Evolutionary conservation across 768 basidiomycete genomes (phyloP), one percentile per base, ranked within the genome.

Genomic region (Tricholoma sp.): DNA sequence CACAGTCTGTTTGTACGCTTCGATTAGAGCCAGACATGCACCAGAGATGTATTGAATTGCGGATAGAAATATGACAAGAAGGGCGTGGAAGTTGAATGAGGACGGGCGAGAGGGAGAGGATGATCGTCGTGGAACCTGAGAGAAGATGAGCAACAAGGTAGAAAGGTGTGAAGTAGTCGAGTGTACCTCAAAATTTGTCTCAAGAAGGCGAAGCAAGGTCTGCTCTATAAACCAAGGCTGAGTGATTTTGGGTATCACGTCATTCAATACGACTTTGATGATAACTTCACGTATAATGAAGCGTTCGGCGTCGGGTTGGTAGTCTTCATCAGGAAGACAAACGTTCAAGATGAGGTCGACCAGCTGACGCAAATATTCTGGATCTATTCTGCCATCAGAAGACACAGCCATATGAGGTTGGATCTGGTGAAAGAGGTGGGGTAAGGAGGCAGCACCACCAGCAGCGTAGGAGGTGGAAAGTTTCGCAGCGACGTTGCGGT

Each of bases 191-290:
- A 59, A 5, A 60, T 53, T 24, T 69, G 77, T 74, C 6, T 83
- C 88, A 10, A 96, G 71, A 3, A 87, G 68, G 63, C 85, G 84
- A 34, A 95, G 74, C 10, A 89, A 74, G 3, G 80, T 65, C 63
- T 77, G 84, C 56, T 93, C 85, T 47, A 96, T 80, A 68, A 97
- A 98, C 94, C 95, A 98, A 0, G 91, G 89, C 67, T 97, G 88
- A 6, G 84, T 81, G 51, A 96, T 68, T 61, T 82, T 85, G 31
- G 86, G 85, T 24, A 88, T 65, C 24, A 88, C 70, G 59, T 86
- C 84, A 49, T 80, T 79, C 59, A 94, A 73, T 6, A 98, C 72
- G 20, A 91, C 77, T 62, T 89, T 88, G 64, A 92, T 80, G 31
- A 96, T 64, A 37, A 97, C 74, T 72, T 98, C 96, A 56, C 93